These are phyloP conservation scores for Ricinus communis DNA, from an alignment of 345 rosid genomes.

Conservation along the genomic window DNA sequence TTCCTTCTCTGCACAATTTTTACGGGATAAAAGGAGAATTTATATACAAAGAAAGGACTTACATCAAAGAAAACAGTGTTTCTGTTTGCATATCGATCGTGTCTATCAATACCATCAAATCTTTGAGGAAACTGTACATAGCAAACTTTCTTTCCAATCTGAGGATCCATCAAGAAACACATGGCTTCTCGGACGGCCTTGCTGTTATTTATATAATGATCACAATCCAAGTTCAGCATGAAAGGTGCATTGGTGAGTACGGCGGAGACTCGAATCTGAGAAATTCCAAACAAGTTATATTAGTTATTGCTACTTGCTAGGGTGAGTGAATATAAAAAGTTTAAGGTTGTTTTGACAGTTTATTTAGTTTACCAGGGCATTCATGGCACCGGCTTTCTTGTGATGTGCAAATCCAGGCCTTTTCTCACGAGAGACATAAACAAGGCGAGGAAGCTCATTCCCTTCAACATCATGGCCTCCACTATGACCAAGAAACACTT, in stretches of 20 bases:
- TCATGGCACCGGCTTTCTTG: slow-evolving; percentile 99
- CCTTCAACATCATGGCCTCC: slow-evolving; percentile 38
- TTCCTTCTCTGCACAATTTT: neutral
- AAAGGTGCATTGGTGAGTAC: slow-evolving; percentile 38
- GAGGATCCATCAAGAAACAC: slow-evolving; percentile 42
- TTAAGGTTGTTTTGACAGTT: neutral
- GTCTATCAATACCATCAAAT: slow-evolving; percentile 34
- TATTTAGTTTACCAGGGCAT: slow-evolving; percentile 59
- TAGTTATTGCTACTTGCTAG: no score
- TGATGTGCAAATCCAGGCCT: slow-evolving; percentile 47
- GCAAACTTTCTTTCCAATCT: slow-evolving; percentile 33
- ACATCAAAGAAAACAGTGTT: slow-evolving; percentile 40
- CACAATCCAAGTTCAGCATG: slow-evolving; percentile 41
- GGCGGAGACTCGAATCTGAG: slow-evolving; percentile 34
- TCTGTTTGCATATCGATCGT: slow-evolving; percentile 38
- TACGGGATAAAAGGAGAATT: neutral
- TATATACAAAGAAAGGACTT: neutral
- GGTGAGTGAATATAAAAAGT: no score
- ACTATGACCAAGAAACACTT: slow-evolving; percentile 37
- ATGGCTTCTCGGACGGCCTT: slow-evolving; percentile 36
- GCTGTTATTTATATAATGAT: slow-evolving; percentile 35
- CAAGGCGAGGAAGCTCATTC: slow-evolving; percentile 38
- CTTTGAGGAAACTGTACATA: slow-evolving; percentile 36
- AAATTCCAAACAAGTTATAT: slow-evolving; percentile 19
- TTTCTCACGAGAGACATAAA: slow-evolving; percentile 38